Conservation (phyloP, 805 yeast genomes). For the Candida taoyuanica region DNA sequence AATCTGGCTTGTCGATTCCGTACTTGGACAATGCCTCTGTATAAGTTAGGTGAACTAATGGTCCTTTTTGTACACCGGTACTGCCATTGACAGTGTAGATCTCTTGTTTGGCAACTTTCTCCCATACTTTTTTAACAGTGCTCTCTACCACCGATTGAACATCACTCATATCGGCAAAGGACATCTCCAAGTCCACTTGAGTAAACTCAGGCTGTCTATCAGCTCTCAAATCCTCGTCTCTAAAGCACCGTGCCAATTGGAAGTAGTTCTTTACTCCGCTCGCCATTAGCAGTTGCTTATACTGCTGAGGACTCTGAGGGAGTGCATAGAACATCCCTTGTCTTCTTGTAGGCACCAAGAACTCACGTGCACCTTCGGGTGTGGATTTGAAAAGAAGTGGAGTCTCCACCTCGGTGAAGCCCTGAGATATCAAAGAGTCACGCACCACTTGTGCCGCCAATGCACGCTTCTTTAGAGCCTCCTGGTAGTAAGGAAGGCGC, state of each 20-base stretch:
- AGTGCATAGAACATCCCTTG: conserved; percentile 69
- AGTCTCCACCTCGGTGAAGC: conserved; percentile 84
- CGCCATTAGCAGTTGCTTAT: conserved; percentile 91
- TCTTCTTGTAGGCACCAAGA: conserved; percentile 84
- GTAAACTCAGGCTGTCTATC: conserved; percentile 98
- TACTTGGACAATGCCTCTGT: conserved; percentile 62
- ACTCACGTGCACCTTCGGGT: conserved; percentile 97
- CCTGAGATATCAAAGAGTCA: conserved; percentile 33
- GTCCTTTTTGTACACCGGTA: conserved; percentile 14
- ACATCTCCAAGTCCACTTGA: conserved; percentile 94
- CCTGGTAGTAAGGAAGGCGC: conserved; percentile 54
- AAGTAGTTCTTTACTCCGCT: conserved; percentile 83
- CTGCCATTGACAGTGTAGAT: conserved; percentile 23
- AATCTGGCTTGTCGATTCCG: conserved; percentile 95
- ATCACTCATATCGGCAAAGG: conserved; percentile 65
- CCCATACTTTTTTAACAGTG: conserved; percentile 55
- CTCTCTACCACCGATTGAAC: conserved; percentile 63
- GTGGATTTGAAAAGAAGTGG: conserved; percentile 92
- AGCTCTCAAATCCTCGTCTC: conserved; percentile 92
- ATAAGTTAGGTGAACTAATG: conserved; percentile 51
- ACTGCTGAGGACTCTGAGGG: conserved; percentile 98
- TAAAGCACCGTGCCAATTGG: conserved; percentile 89
- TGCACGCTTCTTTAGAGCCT: conserved; percentile 52
- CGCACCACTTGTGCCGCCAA: conserved; percentile 47
- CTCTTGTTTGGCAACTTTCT: conserved; percentile 32